A percentile compares a stretch with the other conserved stretches of the same genome.
Conservation (phyloP, 208 protist genomes). For the Porcisia hertigi region DNA sequence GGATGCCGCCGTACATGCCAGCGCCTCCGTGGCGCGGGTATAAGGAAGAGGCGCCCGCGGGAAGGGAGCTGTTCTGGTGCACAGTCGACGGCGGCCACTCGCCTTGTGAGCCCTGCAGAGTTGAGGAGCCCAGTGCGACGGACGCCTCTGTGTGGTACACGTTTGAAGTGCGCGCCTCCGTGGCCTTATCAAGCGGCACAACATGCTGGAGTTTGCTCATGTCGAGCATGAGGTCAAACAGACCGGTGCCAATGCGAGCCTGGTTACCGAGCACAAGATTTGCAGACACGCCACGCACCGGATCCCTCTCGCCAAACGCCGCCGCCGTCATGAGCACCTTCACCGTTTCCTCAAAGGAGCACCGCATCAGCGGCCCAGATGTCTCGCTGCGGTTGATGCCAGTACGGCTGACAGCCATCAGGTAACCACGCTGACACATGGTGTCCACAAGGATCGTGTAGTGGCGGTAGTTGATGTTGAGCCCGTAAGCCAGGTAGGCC, state of each 20-base stretch:
- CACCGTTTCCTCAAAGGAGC: constrained; percentile 99
- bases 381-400: constrained; percentile 96
- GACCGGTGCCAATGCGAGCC: constrained; percentile 95
- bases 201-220: constrained; percentile 87
- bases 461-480: constrained; percentile 99
- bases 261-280: constrained; percentile 99
- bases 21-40: constrained; percentile 15
- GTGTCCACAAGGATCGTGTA: constrained; percentile 97
- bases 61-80: constrained; percentile 62
- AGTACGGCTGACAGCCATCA: constrained; percentile 97
- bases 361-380: constrained; percentile 97
- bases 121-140: constrained; percentile 34
- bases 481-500: constrained; percentile 94
- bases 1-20: constrained; percentile 48
- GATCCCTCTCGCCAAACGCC: constrained; percentile 95
- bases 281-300: constrained; percentile 95
- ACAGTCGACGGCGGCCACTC: constrained; percentile 71
- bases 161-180: constrained; percentile 73
- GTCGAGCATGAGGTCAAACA: constrained; percentile 97
- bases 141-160: constrained; percentile 82
- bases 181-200: constrained; percentile 76
- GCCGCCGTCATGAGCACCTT: constrained; percentile 99
- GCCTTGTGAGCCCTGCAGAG: constrained; percentile 25
- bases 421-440: constrained; percentile 97
- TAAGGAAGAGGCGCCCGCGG: constrained; percentile 29